Conservation (phyloP, 805 yeast genomes). For the Suhomyces kilbournensis region DNA sequence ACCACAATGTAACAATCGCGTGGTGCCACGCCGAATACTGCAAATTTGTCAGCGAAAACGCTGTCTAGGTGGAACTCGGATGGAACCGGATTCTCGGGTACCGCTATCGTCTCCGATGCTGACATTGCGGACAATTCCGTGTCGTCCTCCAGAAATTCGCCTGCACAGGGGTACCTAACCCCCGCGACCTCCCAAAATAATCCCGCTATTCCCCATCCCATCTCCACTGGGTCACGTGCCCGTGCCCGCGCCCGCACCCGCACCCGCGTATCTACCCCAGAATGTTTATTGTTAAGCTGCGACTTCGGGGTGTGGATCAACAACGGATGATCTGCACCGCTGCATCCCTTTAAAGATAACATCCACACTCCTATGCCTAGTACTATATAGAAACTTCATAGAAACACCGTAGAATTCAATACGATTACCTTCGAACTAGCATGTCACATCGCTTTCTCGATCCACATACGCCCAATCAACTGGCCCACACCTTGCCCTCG, state of each 20-base stretch:
- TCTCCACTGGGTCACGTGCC: neutral
- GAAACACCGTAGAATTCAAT: neutral
- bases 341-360: neutral
- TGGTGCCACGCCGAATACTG: neutral
- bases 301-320: neutral
- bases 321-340: neutral
- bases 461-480: neutral
- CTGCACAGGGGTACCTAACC: neutral
- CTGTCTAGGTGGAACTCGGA: neutral
- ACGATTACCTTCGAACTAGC: no score
- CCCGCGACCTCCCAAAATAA: neutral
- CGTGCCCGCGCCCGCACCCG: neutral
- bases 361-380: neutral
- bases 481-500: constrained; percentile 1
- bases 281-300: neutral
- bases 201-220: neutral
- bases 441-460: neutral
- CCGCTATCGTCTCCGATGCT: neutral
- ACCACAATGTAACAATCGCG: neutral
- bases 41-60: neutral
- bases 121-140: neutral
- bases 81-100: neutral
- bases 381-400: neutral
- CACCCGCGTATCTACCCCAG: neutral
- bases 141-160: neutral